Base-by-base conservation (phyloP, 345 rosid genomes). In the Melaleuca alternifolia region DNA sequence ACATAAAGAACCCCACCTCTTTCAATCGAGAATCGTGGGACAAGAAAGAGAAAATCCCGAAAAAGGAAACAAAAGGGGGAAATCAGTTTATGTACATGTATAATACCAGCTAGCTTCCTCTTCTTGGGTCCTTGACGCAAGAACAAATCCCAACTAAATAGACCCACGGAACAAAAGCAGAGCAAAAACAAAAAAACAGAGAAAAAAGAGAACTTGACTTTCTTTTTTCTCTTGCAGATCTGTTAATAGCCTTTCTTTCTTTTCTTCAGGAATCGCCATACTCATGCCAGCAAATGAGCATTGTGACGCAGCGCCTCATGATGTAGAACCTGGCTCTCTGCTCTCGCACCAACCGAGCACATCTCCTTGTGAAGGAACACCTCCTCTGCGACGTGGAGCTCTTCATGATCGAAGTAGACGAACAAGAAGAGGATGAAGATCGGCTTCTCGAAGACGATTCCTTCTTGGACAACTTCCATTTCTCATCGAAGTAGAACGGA, bases 281-380 rank as follows among this genome's bases (percentile, higher is more conserved):
- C 50, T 97, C 99, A 53, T 93, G 93, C 99, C 99, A 97, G 92
- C 99, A 97, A 51, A 97, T 91, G 84, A 97, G 98, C 98, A 97
- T 96, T 82, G 94, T 88, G 1, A 97, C 96, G 84, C 99, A 97
- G 12, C 98, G 94, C 88, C 99, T 88, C 94, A 96, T 89, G 93
- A 97, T 97, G 86, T 97, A 97, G 91, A 97, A 97, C 54, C 96
- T 92, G 75, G 99, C 99, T 89, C 99, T 90, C 59, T 97, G 99
- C 86, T 97, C 99, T 84, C 94, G 92, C 28, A 97, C 96, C 84
- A 97, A 87, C 77, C 93, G 93, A 0, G 98, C 96, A 65, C 99
- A 97, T 89, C 94, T 97, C 84, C 99, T 93, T 1, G 96, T 88
- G 83, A 97, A 97, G 37, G 98, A 90, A 84, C 95, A 94, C 61